Base-by-base conservation (phyloP, 495 filamentous ascomycete genomes). In the Lasiosphaeria ovina region DNA sequence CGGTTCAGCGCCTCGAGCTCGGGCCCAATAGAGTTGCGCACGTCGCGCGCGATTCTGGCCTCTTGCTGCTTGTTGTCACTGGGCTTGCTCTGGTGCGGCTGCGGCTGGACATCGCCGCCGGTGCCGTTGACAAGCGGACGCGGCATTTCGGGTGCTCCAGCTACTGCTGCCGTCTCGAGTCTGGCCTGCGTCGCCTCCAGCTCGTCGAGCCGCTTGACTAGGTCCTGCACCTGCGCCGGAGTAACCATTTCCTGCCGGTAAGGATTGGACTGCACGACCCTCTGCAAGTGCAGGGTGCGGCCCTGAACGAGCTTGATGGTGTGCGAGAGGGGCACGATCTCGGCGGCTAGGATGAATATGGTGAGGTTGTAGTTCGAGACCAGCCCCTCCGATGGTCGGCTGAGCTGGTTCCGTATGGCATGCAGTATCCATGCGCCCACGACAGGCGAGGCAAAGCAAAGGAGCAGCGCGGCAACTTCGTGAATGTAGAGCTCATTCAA, bases 361-460 rank as follows among this genome's bases (percentile, higher is more conserved):
- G 89, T 92, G 54, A 98, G 81, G 72, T 97, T 96, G 73, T 91
- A 94, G 69, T 94, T 88, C 3, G 91, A 95, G 14, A 97, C 89
- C 12, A 96, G 77, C 3, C 91, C 89, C 71, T 94, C 92, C 0
- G 90, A 91, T 0, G 89, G 92, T 14, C 89, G 82, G 3, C 89
- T 92, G 8, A 98, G 83, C 49, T 90, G 87, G 24, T 76, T 77
- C 12, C 93, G 82, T 51, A 95, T 87, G 1, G 78, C 76, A 69
- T 95, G 90, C 3, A 97, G 79, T 24, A 97, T 77, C 76, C 85
- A 92, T 50, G 92, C 88, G 16, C 89, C 90, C 3, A 92, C 71
- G 3, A 90, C 55, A 0, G 94, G 94, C 35, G 89, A 88, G 35
- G 89, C 49, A 67, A 98, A 96, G 70, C 91, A 97, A 31, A 84